Percentiles rank a stretch among this genome's conserved stretches.
These are phyloP conservation scores for Incumbomyces delicatus DNA, from an alignment of 2,329 filamentous ascomycete species.

Conservation along the genomic window DNA sequence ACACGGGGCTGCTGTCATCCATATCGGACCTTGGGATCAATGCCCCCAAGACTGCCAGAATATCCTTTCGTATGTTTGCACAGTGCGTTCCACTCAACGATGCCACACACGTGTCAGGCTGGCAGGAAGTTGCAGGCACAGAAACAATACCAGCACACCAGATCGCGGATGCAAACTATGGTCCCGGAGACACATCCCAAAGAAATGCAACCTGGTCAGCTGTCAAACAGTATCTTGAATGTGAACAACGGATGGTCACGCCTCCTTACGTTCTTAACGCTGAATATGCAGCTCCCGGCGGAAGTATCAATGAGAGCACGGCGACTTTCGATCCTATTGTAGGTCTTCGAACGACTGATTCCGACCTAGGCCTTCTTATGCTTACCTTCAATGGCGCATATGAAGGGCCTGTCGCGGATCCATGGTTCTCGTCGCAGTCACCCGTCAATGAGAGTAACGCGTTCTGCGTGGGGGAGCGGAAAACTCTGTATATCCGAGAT, in stretches of 20 bases:
- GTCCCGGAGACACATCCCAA: not conserved
- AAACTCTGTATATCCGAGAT: conserved; percentile 5
- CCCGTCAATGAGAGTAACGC: not conserved
- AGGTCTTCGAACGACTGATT: not conserved
- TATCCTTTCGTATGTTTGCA: conserved; percentile 6
- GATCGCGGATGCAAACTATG: conserved; percentile 3
- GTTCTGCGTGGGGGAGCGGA: not conserved
- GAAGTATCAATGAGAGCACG: not conserved
- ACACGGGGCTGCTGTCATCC: conserved; percentile 10
- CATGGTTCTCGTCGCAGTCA: conserved; percentile 7
- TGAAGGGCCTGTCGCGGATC: conserved; percentile 5
- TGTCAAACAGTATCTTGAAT: not conserved
- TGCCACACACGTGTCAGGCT: conserved; percentile 2
- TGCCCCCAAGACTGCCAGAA: not conserved
- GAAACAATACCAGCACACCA: conserved; percentile 1
- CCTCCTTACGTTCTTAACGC: conserved; percentile 5
- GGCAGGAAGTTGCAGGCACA: conserved; percentile 4
- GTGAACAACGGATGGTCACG: not conserved
- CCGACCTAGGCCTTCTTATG: not conserved
- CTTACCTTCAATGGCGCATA: conserved; percentile 7
- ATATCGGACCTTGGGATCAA: conserved; percentile 9
- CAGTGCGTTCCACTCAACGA: conserved; percentile 8
- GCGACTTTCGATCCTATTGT: conserved; percentile 1
- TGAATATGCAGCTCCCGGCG: conserved; percentile 1
- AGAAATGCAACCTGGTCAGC: conserved; percentile 7